Evolutionary conservation across 1,139 yeast genomes (phyloP).

Genomic region (Sugiyamaella novakii): DNA sequence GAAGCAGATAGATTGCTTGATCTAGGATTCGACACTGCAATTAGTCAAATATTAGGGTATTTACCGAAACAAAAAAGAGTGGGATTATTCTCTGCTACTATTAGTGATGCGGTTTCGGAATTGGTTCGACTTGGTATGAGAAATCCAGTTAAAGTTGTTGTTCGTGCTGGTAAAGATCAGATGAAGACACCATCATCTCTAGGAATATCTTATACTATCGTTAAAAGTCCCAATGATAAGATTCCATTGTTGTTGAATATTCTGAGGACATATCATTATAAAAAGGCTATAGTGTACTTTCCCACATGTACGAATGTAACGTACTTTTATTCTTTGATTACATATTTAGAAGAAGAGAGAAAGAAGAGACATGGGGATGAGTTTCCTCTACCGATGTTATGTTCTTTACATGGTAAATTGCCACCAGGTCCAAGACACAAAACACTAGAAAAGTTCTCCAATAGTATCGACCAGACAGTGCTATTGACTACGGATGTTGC

Average conservation of each 20-base stretch:
- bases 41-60: constrained; percentile 61
- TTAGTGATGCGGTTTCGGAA: constrained; percentile 65
- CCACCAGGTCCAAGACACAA: constrained; percentile 72
- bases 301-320: constrained; percentile 89
- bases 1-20: constrained; percentile 93
- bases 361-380: constrained; percentile 21
- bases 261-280: constrained; percentile 57
- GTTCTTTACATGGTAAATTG: constrained; percentile 84
- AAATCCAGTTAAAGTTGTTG: constrained; percentile 84
- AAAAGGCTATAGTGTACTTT: constrained; percentile 81
- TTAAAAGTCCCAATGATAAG: constrained; percentile 59
- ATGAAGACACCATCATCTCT: constrained; percentile 63
- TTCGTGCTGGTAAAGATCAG: constrained; percentile 48
- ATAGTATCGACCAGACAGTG: constrained; percentile 46
- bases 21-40: constrained; percentile 70
- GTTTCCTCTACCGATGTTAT: constrained; percentile 47
- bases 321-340: constrained; percentile 65
- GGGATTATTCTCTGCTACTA: constrained; percentile 90
- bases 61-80: constrained; percentile 91
- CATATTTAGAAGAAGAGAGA: constrained; percentile 40
- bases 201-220: constrained; percentile 60
- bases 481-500: constrained; percentile 62
- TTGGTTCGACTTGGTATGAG: constrained; percentile 62
- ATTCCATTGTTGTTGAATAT: constrained; percentile 59
- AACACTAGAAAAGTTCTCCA: constrained; percentile 63